phyloP scores from a whole-genome alignment of 257 asterid species.

The Salvia splendens region DNA sequence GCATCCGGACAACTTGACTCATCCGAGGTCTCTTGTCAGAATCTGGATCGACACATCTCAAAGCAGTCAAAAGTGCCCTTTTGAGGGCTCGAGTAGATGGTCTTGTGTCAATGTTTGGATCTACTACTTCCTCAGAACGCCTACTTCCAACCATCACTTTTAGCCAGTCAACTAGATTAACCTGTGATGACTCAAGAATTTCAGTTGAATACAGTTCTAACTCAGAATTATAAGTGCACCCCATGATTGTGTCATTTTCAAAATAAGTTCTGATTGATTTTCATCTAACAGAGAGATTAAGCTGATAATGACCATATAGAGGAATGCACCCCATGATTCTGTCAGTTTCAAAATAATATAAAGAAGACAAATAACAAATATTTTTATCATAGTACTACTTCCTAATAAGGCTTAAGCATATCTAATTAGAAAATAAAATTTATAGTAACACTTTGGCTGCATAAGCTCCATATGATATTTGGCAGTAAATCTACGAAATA shows the following conservation, averaged over 20 bases:
- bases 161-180: constrained; percentile 92
- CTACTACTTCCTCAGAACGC: constrained; percentile 93
- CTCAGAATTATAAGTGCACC: not conserved
- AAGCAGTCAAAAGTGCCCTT: constrained; percentile 89
- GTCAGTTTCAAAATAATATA: not conserved
- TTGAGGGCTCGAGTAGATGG: constrained; percentile 95
- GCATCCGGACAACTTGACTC: constrained; percentile 98
- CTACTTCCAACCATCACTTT: constrained; percentile 90
- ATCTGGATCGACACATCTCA: constrained; percentile 94
- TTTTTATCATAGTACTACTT: not conserved
- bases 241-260: not conserved
- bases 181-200: constrained; percentile 45
- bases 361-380: too few species aligned
- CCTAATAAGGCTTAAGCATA: not conserved
- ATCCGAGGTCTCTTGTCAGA: constrained; percentile 89
- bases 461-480: not conserved
- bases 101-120: constrained; percentile 72
- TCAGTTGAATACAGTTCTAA: not conserved
- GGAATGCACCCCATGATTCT: not conserved
- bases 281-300: not conserved
- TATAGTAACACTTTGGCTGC: not conserved
- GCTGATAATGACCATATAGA: not conserved
- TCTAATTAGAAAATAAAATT: not conserved
- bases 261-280: not conserved
- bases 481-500: not conserved